Conservation (phyloP, 306 rosid genomes). For the Alnus glutinosa region DNA sequence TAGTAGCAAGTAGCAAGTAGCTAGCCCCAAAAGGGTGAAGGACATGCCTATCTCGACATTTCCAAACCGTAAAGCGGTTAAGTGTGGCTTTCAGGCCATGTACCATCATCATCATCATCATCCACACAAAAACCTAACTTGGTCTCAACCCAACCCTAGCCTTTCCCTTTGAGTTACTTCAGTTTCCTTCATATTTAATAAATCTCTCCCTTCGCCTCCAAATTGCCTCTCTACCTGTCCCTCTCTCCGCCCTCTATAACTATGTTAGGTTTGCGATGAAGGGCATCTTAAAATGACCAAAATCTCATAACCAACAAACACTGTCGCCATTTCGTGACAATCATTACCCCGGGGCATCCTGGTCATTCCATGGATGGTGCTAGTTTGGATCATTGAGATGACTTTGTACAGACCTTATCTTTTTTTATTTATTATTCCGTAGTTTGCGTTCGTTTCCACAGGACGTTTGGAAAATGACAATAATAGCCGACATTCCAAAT, state of each 20-base stretch:
- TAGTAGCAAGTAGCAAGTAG: neutral
- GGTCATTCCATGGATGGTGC: slow-evolving; percentile 50
- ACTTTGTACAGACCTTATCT: slow-evolving; percentile 75
- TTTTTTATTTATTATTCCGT: slow-evolving; percentile 53
- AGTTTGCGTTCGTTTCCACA: slow-evolving; percentile 66
- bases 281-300: slow-evolving; percentile 13
- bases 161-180: slow-evolving; percentile 30
- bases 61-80: slow-evolving; percentile 59
- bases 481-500: slow-evolving; percentile 36
- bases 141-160: slow-evolving; percentile 42
- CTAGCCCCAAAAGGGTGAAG: slow-evolving; percentile 41
- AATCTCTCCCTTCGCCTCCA: neutral
- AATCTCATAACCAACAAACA: slow-evolving; percentile 40
- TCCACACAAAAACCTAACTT: slow-evolving; percentile 42
- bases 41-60: slow-evolving; percentile 46
- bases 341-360: slow-evolving; percentile 44
- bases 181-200: slow-evolving; percentile 24
- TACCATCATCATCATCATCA: slow-evolving; percentile 1
- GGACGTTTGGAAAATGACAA: slow-evolving; percentile 48
- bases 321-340: slow-evolving; percentile 1
- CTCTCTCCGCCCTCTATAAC: slow-evolving; percentile 26
- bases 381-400: slow-evolving; percentile 67
- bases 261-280: slow-evolving; percentile 38
- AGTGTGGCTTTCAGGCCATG: slow-evolving; percentile 49
- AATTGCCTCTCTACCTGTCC: neutral